A percentile compares a stretch with the other conserved stretches of the same genome.
phyloP scores from a whole-genome alignment of 257 asterid genomes.

The Primulina tabacum region DNA sequence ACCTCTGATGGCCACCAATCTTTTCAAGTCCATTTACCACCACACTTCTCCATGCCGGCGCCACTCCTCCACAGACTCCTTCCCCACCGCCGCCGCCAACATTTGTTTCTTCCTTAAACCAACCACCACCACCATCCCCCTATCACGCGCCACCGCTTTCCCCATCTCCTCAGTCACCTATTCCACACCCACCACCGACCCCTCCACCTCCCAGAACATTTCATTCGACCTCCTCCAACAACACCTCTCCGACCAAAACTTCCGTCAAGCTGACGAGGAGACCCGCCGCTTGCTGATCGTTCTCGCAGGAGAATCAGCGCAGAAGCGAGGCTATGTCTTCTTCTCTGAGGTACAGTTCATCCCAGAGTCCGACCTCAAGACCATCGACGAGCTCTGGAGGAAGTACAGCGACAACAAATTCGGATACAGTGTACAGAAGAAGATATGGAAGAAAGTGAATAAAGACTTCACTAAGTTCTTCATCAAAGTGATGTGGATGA shows the following conservation, averaged over 20 bases:
- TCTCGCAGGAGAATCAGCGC: conserved; percentile 83
- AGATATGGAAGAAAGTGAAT: conserved; percentile 54
- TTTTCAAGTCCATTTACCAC: conserved; percentile 47
- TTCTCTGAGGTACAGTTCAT: conserved; percentile 92
- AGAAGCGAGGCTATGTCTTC: conserved; percentile 80
- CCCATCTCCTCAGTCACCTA: conserved; percentile 34
- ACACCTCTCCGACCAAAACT: conserved; percentile 44
- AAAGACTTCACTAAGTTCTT: conserved; percentile 66
- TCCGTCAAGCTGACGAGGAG: conserved; percentile 87
- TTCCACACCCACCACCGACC: conserved; percentile 34
- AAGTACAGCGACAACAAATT: conserved; percentile 50
- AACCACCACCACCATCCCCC: conserved; percentile 22
- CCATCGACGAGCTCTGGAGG: conserved; percentile 76
- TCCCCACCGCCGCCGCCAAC: conserved; percentile 26
- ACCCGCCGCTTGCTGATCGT: conserved; percentile 81
- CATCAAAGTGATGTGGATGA: conserved; percentile 82
- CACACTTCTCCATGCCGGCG: conserved; percentile 38
- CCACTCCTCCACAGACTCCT: conserved; percentile 55
- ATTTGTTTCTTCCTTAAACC: conserved; percentile 38
- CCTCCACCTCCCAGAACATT: conserved; percentile 28
- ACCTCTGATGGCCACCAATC: conserved; percentile 62
- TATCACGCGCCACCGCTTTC: conserved; percentile 18
- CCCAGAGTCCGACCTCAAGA: conserved; percentile 38
- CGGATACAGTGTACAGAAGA: conserved; percentile 84
- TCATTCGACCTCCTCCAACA: conserved; percentile 57